Evolutionary conservation across 2,329 filamentous ascomycete species (phyloP).

Genomic region (Fonsecaea pugnacius): DNA sequence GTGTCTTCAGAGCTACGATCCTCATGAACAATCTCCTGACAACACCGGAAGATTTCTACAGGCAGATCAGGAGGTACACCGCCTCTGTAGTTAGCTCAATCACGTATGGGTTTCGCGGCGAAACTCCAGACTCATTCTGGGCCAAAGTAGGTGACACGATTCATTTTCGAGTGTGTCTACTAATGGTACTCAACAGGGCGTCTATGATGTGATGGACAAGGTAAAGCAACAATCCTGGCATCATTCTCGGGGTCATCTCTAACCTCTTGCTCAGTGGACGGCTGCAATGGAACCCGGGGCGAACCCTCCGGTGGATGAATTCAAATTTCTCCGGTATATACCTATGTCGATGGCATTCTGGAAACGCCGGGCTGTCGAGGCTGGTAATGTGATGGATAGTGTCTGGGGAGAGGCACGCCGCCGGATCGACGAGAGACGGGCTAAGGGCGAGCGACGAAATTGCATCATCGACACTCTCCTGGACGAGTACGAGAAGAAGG

Average conservation of each 20-base stretch:
- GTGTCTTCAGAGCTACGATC: constrained; percentile 7
- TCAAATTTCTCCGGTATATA: constrained; percentile 49
- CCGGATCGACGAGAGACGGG: constrained; percentile 17
- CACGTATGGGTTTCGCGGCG: constrained; percentile 53
- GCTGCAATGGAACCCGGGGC: constrained; percentile 42
- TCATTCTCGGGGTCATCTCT: constrained; percentile 42
- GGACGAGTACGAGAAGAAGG: constrained; percentile 36
- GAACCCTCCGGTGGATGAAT: constrained; percentile 55
- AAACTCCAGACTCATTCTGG: constrained; percentile 38
- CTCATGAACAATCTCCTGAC: constrained; percentile 19
- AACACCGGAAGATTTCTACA: constrained; percentile 19
- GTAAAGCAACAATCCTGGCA: background rate
- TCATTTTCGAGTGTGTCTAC: background rate
- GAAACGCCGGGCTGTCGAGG: constrained; percentile 43
- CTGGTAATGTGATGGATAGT: constrained; percentile 46
- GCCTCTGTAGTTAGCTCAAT: constrained; percentile 56
- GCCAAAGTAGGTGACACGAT: constrained; percentile 14
- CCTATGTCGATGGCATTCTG: constrained; percentile 45
- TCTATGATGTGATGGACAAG: constrained; percentile 22
- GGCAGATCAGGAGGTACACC: constrained; percentile 16
- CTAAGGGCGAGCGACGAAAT: constrained; percentile 31
- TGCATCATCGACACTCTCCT: constrained; percentile 49
- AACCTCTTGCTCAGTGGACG: constrained; percentile 37
- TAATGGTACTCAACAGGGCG: background rate
- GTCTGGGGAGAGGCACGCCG: constrained; percentile 46